Percentiles rank a stretch among this genome's conserved stretches.
Evolutionary conservation across 352 stramenopile species (phyloP).

Genomic region (Thalassiosira delicatula): DNA sequence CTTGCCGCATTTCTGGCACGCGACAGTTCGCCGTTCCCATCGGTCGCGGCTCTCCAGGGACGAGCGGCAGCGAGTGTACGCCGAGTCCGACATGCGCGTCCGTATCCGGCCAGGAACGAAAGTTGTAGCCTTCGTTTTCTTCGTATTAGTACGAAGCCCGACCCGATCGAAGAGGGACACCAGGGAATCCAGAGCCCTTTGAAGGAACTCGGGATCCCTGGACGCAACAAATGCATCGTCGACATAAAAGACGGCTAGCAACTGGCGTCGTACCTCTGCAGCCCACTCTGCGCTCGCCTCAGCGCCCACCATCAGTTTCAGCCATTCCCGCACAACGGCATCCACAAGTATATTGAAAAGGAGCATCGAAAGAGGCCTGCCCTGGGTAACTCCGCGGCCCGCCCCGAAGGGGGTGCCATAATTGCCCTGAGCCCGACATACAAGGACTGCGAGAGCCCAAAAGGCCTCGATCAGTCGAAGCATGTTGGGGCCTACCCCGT

Average conservation of each 20-base stretch:
- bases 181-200: slow-evolving; percentile 10
- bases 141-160: slow-evolving; percentile 5
- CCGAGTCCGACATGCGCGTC: not conserved
- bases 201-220: not conserved
- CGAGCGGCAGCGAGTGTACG: not conserved
- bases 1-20: not conserved
- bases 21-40: not conserved
- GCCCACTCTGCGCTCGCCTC: not conserved
- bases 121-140: slow-evolving; percentile 11
- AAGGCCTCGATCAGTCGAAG: slow-evolving; percentile 25
- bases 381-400: slow-evolving; percentile 43
- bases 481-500: slow-evolving; percentile 16
- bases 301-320: slow-evolving; percentile 9
- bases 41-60: not conserved
- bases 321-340: slow-evolving; percentile 43
- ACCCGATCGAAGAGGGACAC: slow-evolving; percentile 17
- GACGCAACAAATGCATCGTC: slow-evolving; percentile 27
- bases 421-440: slow-evolving; percentile 10
- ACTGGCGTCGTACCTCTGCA: not conserved
- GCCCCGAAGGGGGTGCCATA: slow-evolving; percentile 39
- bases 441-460: slow-evolving; percentile 29
- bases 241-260: slow-evolving; percentile 29
- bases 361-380: slow-evolving; percentile 25
- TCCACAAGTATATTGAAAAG: slow-evolving; percentile 60
- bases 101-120: slow-evolving; percentile 21